Evolutionary conservation across 176 grass and related monocot genomes (phyloP).

Genomic region (Hordeum vulgare): MorexV3_pseudomolecules_assembly NC_058518.1:425336485-425336984

Average conservation of each 20-base stretch:
- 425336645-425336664: slow-evolving; percentile 5
- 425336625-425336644: background rate
- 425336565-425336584: background rate
- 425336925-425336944: background rate
- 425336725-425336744: background rate
- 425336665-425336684: background rate
- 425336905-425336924: background rate
- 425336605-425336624: background rate
- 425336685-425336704: too few species aligned
- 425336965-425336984: too few species aligned
- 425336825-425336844: background rate
- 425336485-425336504: background rate
- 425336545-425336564: slow-evolving; percentile 1
- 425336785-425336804: background rate
- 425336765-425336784: background rate
- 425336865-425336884: background rate
- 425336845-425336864: background rate
- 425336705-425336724: too few species aligned
- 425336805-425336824: background rate
- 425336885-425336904: background rate
- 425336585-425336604: background rate
- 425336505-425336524: slow-evolving; percentile 13
- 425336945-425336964: too few species aligned
- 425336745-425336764: background rate
- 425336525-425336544: background rate